A percentile compares a stretch with the other conserved stretches of the same genome.
Conservation (phyloP, 1,284 basidiomycete genomes). For the Trametes sp. region DNA sequence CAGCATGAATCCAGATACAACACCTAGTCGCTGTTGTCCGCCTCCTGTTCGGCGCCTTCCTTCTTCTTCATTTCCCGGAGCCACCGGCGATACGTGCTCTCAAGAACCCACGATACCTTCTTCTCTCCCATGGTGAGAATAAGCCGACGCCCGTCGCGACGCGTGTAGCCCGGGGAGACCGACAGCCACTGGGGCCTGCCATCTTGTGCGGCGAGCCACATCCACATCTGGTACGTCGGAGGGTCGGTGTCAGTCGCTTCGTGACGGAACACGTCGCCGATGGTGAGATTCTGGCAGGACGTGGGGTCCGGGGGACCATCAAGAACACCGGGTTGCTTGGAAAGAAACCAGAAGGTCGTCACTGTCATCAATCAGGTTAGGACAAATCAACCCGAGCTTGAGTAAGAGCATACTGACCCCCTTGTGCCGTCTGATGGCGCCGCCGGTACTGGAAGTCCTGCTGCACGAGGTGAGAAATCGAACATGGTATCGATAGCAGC, state of each 20-base stretch:
- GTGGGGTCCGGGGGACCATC: neutral
- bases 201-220: neutral
- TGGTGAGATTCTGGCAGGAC: neutral
- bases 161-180: neutral
- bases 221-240: neutral
- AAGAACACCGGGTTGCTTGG: neutral
- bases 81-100: neutral
- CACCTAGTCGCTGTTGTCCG: too few species aligned
- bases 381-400: too few species aligned
- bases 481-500: neutral
- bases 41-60: too few species aligned
- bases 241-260: neutral
- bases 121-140: neutral
- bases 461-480: neutral
- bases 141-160: neutral
- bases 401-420: neutral
- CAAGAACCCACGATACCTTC: neutral
- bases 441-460: neutral
- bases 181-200: neutral
- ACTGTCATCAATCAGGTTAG: neutral
- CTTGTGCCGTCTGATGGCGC: neutral
- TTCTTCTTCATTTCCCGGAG: too few species aligned
- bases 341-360: neutral
- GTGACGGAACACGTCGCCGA: constrained; percentile 1
- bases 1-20: too few species aligned